Percentiles rank a stretch among this genome's conserved stretches.
phyloP scores from a whole-genome alignment of 768 basidiomycete species.

The Leucosporidium scottii region DNA sequence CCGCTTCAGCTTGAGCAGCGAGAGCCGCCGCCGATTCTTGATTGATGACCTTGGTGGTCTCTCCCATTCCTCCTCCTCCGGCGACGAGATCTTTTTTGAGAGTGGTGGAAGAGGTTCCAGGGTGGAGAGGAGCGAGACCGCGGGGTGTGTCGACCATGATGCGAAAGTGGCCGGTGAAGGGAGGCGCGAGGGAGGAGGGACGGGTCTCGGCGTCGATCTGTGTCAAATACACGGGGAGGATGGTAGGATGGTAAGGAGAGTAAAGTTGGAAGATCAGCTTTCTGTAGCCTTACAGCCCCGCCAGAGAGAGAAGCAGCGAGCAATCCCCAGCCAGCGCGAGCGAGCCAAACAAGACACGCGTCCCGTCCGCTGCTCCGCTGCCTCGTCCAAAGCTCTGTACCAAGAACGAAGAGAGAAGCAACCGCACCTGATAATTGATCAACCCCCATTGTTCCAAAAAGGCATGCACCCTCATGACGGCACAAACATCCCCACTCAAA shows the following conservation, averaged over 20 bases:
- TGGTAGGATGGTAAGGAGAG: conserved; percentile 3
- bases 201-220: conserved; percentile 96
- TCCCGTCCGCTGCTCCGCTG: too few relatives aligned
- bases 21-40: conserved; percentile 41
- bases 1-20: conserved; percentile 71
- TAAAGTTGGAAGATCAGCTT: not conserved
- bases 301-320: not conserved
- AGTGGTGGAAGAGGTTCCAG: conserved; percentile 40
- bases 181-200: conserved; percentile 87
- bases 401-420: not conserved
- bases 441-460: conserved; percentile 99
- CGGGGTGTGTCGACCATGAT: conserved; percentile 94
- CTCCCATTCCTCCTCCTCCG: conserved; percentile 44
- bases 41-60: conserved; percentile 45
- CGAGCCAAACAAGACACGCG: not conserved
- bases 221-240: too few relatives aligned
- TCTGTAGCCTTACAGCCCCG: not conserved
- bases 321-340: too few relatives aligned
- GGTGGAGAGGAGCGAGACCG: conserved; percentile 81
- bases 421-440: conserved; percentile 89
- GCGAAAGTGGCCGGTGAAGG: conserved; percentile 98
- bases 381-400: too few relatives aligned
- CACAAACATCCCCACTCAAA: conserved; percentile 94
- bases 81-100: conserved; percentile 29
- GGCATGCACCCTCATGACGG: conserved; percentile 96